Evolutionary conservation across 768 basidiomycete genomes (phyloP), one percentile per base, ranked within the genome.

Genomic region (Peribolospora kevripleyi): DNA sequence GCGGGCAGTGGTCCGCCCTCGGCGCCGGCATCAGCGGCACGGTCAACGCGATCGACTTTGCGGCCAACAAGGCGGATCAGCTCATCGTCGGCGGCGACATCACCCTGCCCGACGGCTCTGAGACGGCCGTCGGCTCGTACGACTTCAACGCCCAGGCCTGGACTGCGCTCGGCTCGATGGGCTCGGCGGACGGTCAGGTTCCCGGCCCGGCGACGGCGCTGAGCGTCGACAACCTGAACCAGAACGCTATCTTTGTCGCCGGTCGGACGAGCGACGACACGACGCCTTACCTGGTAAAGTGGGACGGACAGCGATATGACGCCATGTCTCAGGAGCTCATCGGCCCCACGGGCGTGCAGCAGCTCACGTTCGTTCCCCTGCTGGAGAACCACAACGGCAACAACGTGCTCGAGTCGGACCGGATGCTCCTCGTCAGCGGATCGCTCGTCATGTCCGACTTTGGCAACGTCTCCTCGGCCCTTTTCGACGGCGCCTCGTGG

Each of bases 121-220:
- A 74, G 3, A 73, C 81, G 8, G 84, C 83, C 63, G 80, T 91
- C 50, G 82, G 78, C 0, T 70, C 74, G 54, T 95, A 75, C 66
- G 72, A 73, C 56, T 77, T 90, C 62, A 61, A 73, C 42, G 88
- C 86, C 63, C 62, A 68, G 3, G 78, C 77, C 2, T 98, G 91
- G 91, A 69, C 70, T 6, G 64, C 79, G 1, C 64, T 88, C 38
- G 85, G 56, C 25, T 49, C 50, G 0, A 52, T 74, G 9, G 65
- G 67, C 9, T 72, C 25, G 25, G 25, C 25, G 25, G 25, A 25
- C 25, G 25, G 25, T 25, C 25, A 76, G 50, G 71, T 95, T 36
- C 85, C 88, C 48, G 91, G 91, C 3, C 87, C 88, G 3, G 82
- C 87, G 2, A 82, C 86, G 3, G 88, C 91, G 8, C 65, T 95